Evolutionary conservation across 129 eudicot species (phyloP), one percentile per base, ranked within the genome.

Genomic region (Oenanthe sinensis): DNA sequence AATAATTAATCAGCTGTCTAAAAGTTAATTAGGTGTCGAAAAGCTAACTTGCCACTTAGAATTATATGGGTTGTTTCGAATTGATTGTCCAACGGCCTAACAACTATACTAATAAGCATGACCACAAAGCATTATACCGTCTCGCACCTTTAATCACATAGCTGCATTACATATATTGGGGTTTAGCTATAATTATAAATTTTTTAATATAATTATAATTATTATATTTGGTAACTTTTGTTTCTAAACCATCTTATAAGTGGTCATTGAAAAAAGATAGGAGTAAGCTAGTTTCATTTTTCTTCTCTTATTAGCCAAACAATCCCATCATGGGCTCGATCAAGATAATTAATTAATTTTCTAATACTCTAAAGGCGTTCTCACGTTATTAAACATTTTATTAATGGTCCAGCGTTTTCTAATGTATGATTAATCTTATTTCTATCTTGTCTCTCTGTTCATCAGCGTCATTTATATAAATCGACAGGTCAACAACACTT

Each of bases 41-140:
- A 37, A 72, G 33, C 16, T 4, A 72, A 72, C 8, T 52, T 44
- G 47, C 54, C 52, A 11, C 76, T 72, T n/a, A 8, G 4, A 44
- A 43, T 40, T 20, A 13, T 4, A 72, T 43, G 76, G 20, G 65
- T 84, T 19, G 79, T 81, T 77, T 75, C 46, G 85, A 85, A 36
- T 50, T 81, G 88, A 85, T 75, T 78, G 85, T 75, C 48, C 85
- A 81, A 82, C 83, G 6, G 80, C 80, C 88, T 69, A 85, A 82
- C 81, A 78, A 73, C 82, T 39, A 39, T n/a, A 58, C 12, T 85
- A 55, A 63, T 78, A 62, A 81, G 84, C 78, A 16, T 22, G 39
- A 33, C 17, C 71, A 65, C 71, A 11, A 4, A 28, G 17, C 71
- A 65, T 33, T 33, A 33, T 33, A 33, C 36, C 39, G 14, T 28